phyloP scores from a whole-genome alignment of 2,329 filamentous ascomycete species.

The Remersonia thermophila region DNA sequence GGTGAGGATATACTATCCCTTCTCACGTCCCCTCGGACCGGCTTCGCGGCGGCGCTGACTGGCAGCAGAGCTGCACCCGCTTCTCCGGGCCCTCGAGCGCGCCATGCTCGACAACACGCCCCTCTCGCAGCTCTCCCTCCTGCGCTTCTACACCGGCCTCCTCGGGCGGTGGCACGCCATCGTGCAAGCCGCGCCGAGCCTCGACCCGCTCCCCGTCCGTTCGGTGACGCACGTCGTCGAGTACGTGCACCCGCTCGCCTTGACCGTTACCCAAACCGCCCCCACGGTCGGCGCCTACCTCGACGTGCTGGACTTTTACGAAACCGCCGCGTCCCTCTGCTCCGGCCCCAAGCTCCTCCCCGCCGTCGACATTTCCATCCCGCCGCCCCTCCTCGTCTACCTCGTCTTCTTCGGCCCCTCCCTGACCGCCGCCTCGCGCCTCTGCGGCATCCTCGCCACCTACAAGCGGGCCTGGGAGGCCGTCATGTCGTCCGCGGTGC shows the following conservation, averaged over 20 bases:
- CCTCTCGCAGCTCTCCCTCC: slow-evolving; percentile 44
- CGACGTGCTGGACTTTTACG: slow-evolving; percentile 58
- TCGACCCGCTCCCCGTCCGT: slow-evolving; percentile 25
- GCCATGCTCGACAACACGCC: slow-evolving; percentile 36
- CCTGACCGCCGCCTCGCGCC: slow-evolving; percentile 50
- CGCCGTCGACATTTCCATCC: slow-evolving; percentile 54
- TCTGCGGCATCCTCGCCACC: slow-evolving; percentile 54
- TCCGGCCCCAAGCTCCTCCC: slow-evolving; percentile 37
- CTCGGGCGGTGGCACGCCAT: slow-evolving; percentile 46
- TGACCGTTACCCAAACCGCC: slow-evolving; percentile 46
- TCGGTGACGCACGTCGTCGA: slow-evolving; percentile 31
- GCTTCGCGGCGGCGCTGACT: slow-evolving; percentile 13
- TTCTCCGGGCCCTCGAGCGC: slow-evolving; percentile 40
- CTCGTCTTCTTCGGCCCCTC: slow-evolving; percentile 55
- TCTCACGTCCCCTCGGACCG: background rate
- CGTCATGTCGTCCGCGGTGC: slow-evolving; percentile 33
- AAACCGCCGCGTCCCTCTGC: slow-evolving; percentile 45
- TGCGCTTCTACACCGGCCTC: slow-evolving; percentile 55
- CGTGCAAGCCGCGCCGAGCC: slow-evolving; percentile 28
- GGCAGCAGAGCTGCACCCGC: slow-evolving; percentile 35
- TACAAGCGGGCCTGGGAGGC: slow-evolving; percentile 67
- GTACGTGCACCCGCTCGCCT: slow-evolving; percentile 42
- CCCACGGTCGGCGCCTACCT: slow-evolving; percentile 34
- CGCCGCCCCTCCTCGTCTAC: slow-evolving; percentile 56
- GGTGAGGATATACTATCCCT: slow-evolving; percentile 24